These are phyloP conservation scores for Harrya chromipes DNA, from an alignment of 768 basidiomycete genomes.

Conservation along the genomic window DNA sequence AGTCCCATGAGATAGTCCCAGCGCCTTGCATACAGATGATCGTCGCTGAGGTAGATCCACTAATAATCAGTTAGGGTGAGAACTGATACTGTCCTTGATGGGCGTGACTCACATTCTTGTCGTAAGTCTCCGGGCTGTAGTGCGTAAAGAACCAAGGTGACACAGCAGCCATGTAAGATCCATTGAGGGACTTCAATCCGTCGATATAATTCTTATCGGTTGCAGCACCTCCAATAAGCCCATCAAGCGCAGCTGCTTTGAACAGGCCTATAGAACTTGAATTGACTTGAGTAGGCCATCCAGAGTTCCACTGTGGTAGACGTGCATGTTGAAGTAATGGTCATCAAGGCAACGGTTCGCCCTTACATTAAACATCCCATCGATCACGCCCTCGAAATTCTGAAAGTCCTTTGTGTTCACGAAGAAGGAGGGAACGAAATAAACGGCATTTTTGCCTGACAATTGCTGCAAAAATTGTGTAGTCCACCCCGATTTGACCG, in stretches of 20 bases:
- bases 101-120: constrained; percentile 60
- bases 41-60: constrained; percentile 66
- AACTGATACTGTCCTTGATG: neutral
- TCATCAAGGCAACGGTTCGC: too few relatives aligned
- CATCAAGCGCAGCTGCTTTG: constrained; percentile 17
- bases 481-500: constrained; percentile 55
- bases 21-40: constrained; percentile 61
- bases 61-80: constrained; percentile 22
- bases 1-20: constrained; percentile 60
- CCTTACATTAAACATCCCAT: constrained; percentile 60
- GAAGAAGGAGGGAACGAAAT: constrained; percentile 73
- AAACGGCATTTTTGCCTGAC: constrained; percentile 43
- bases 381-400: constrained; percentile 45
- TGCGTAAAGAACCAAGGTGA: constrained; percentile 83
- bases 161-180: constrained; percentile 49
- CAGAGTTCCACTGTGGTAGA: constrained; percentile 64
- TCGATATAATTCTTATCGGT: constrained; percentile 55
- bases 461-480: constrained; percentile 49
- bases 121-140: constrained; percentile 59
- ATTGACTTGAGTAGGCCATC: constrained; percentile 69
- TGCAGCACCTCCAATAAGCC: constrained; percentile 45
- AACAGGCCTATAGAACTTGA: constrained; percentile 4
- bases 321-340: too few relatives aligned
- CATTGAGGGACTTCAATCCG: constrained; percentile 34
- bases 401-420: constrained; percentile 48